Evolutionary conservation across 2,329 filamentous ascomycete species (phyloP), one percentile per base, ranked within the genome.

Genomic region (Pseudogymnoascus sp.): DNA sequence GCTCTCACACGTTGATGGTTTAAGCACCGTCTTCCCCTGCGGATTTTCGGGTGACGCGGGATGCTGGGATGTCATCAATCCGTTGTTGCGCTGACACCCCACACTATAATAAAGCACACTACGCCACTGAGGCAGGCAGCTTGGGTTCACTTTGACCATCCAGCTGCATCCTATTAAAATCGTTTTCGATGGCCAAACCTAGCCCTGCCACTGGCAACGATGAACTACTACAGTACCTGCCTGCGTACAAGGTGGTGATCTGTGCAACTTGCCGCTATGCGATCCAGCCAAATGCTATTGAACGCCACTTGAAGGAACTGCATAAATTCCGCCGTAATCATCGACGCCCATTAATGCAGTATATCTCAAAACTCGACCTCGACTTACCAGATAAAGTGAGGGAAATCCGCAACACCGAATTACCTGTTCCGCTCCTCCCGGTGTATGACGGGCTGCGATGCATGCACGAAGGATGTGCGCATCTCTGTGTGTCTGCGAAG

Each of bases 401-500:
- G 9, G 61, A 62, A 20, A 61, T 63, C 3, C 38, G 63, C 5
- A 36, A 63, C n/a, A 30, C 63, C 8, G 62, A 71, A 6, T 71
- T 70, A 36, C 71, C 71, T 6, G 64, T 73, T 6, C 65, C 67
- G 2, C 61, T 64, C 11, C 50, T 73, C 12, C 69, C 68, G 1
- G 60, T 71, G 5, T 61, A 69, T 14, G 62, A 68, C 25, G 71
- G 71, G 2, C 41, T 69, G 22, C 41, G 35, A 41, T 72, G 70
- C 64, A 54, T 33, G 28, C 65, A 64, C 25, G 8, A 63, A 1
- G 63, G 63, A 7, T 74, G 72, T 47, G 16, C 47, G 6, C 67
- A 73, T 63, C 65, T 73, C 2, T 72, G 71, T 58, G 61, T 67
- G 1, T 68, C 71, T 1, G 64, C 47, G n/a, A 74, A 74, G 63